Base-by-base conservation (phyloP, 164 flowering plant genomes). In the Magnolia changhungtana region DNA sequence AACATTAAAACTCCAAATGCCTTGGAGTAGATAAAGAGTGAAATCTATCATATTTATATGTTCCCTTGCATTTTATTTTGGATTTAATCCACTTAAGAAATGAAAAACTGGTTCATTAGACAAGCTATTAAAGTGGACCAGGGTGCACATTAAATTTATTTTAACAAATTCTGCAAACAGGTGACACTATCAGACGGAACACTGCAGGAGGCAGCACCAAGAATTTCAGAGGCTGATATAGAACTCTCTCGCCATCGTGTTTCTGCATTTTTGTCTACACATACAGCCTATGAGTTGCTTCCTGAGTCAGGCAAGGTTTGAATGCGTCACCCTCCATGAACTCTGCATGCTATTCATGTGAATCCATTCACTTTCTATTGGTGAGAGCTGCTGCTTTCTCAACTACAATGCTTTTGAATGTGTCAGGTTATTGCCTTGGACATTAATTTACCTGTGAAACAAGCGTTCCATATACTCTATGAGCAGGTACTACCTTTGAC, bases 241-340 rank as follows among this genome's bases (percentile, higher is more conserved):
- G 86, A 85, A 75, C 78, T 85, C 13, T 90, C 98, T 73, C 95
- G 93, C 20, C 91, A 86, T 7, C 90, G 89, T 24, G 80, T 95
- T 45, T 86, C 96, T 79, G 76, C 75, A 24, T 93, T 90, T 73
- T 83, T 95, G 81, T 87, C 97, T 51, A 72, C 85, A 58, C 92
- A 93, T 76, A 88, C 88, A 3, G 94, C 87, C 52, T 91, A 93
- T 79, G 98, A 93, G 81, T 85, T 95, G 85, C 93, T 95, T 73
- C 98, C 98, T 6, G 85, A 83, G 82, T 83, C 85, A 71, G 96
- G 98, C 84, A 94, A 94, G 98, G 98, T 92, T 81, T 83, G 92
- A 75, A 80, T 84, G 79, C 80, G 78, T 81, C 80, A 69, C 85
- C 78, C 71, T 65, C 73, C 66, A 19, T 66, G n/a, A 71, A 3